Percentiles rank a stretch among this genome's conserved stretches.
These are phyloP conservation scores for Colletotrichum lindemuthianum DNA, from an alignment of 2,329 filamentous ascomycete genomes.

Conservation along the genomic window DNA sequence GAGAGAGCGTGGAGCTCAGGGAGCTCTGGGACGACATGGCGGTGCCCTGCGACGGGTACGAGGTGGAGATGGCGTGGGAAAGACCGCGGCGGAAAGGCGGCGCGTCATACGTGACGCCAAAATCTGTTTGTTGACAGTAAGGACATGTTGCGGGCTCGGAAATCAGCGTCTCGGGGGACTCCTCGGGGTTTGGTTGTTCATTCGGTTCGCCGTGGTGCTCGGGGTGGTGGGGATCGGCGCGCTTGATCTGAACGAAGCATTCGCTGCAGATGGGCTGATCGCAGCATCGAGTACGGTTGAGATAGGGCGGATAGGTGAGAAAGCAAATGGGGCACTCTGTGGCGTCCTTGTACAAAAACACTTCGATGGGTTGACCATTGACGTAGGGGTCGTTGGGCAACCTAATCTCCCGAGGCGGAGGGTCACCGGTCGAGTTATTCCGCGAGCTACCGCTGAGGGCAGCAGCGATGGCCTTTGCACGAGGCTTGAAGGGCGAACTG, in stretches of 20 bases:
- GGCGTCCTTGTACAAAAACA: slow-evolving; percentile 91
- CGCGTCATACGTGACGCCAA: slow-evolving; percentile 93
- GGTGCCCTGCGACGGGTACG: slow-evolving; percentile 64
- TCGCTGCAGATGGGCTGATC: slow-evolving; percentile 97
- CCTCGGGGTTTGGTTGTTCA: slow-evolving; percentile 54
- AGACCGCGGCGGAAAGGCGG: slow-evolving; percentile 90
- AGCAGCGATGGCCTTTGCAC: slow-evolving; percentile 89
- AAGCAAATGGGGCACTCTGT: slow-evolving; percentile 96
- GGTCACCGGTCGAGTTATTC: slow-evolving; percentile 76
- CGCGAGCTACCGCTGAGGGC: slow-evolving; percentile 79
- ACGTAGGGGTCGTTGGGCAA: slow-evolving; percentile 86
- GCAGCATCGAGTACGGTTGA: slow-evolving; percentile 95
- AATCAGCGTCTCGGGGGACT: slow-evolving; percentile 73
- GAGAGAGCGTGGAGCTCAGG: slow-evolving; percentile 68
- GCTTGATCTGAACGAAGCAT: slow-evolving; percentile 98
- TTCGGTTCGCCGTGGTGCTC: slow-evolving; percentile 72
- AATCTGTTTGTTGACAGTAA: slow-evolving; percentile 94
- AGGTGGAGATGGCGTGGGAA: slow-evolving; percentile 68
- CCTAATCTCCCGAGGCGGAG: slow-evolving; percentile 79
- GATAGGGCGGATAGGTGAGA: slow-evolving; percentile 91
- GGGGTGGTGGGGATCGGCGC: slow-evolving; percentile 88
- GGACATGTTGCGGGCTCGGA: slow-evolving; percentile 94
- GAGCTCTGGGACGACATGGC: slow-evolving; percentile 91
- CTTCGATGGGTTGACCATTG: slow-evolving; percentile 93
- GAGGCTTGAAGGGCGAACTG: slow-evolving; percentile 76